These are phyloP conservation scores for Nectriaceae sp. DNA, from an alignment of 2,329 filamentous ascomycete genomes.

Conservation along the genomic window DNA sequence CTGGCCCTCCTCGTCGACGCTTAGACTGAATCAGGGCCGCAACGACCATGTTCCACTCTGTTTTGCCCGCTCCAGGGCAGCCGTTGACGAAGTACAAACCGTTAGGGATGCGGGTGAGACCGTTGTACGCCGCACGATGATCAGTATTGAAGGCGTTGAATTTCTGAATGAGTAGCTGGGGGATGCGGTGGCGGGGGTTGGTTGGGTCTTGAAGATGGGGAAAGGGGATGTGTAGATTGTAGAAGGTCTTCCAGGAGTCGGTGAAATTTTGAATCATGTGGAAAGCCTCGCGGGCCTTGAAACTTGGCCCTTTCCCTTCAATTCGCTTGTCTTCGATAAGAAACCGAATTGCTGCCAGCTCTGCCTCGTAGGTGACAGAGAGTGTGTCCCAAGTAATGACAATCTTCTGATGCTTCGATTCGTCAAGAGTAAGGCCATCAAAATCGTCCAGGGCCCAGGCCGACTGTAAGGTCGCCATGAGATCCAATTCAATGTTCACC, in stretches of 20 bases:
- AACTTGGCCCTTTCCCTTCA: slow-evolving; percentile 17
- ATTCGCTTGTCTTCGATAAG: slow-evolving; percentile 24
- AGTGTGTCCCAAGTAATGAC: slow-evolving; percentile 30
- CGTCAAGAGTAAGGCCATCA: slow-evolving; percentile 13
- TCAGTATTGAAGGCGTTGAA: slow-evolving; percentile 39
- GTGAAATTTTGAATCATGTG: slow-evolving; percentile 35
- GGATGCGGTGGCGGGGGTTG: slow-evolving; percentile 19
- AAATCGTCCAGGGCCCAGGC: slow-evolving; percentile 40
- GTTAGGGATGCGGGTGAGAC: slow-evolving; percentile 40
- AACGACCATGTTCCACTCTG: slow-evolving; percentile 47
- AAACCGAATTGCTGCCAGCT: slow-evolving; percentile 32
- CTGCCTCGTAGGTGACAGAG: slow-evolving; percentile 34
- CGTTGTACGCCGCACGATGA: slow-evolving; percentile 39
- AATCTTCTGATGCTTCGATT: slow-evolving; percentile 20
- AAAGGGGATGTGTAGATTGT: slow-evolving; percentile 29
- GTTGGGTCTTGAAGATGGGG: slow-evolving; percentile 37
- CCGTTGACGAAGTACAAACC: slow-evolving; percentile 47
- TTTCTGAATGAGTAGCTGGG: slow-evolving; percentile 26
- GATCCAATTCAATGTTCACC: slow-evolving; percentile 38
- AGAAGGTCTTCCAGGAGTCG: slow-evolving; percentile 15
- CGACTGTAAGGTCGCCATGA: slow-evolving; percentile 68
- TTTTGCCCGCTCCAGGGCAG: slow-evolving; percentile 50
- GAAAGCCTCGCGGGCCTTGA: slow-evolving; percentile 31
- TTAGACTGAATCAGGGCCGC: slow-evolving; percentile 40
- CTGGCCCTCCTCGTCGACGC: slow-evolving; percentile 20